Evolutionary conservation across 805 yeast genomes (phyloP), one percentile per base, ranked within the genome.

Genomic region (Saccharomycodes ludwigii): DNA sequence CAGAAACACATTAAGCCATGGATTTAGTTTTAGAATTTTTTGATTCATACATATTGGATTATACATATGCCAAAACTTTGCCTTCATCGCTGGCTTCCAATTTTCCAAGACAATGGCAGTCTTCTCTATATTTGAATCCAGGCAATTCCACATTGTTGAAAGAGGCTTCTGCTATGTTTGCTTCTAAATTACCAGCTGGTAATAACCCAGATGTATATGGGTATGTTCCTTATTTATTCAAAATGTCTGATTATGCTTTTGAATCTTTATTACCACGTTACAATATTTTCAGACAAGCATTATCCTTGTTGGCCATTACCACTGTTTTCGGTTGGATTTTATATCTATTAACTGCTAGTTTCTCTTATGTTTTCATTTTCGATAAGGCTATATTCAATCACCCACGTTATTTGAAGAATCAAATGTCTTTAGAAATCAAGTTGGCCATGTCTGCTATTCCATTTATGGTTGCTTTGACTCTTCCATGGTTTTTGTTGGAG

Each of bases 391-490:
- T 84, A 37, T 84, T 88, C 68, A 83, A 88, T 59, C 98, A 91
- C 56, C 98, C 98, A 37, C 71, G 95, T 54, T 88, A 82, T 57
- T 68, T 91, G 58, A 91, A 91, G 55, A 88, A 91, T 60, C 98
- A 91, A 62, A 74, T 91, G 71, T 59, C 70, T 4, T 61, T 83
- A 50, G 98, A 91, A 54, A 80, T 88, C 40, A 59, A 67, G 40
- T 77, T 75, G 50, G 95, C 95, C 1, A 41, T 71, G 38, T 58
- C 78, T 13, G 77, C 96, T 11, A 85, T 91, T 42, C 98, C 98
- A 19, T 52, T 65, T 13, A 91, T 91, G 98, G 91, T 91, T 14
- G 32, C 68, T 19, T 64, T 82, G 42, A 91, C 98, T 0, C 68
- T 76, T 6, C 97, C 97, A 22, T 88, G 95, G 80, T 86, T 91